phyloP scores from a whole-genome alignment of 306 rosid species.

The Dryas alaskensis region DNA sequence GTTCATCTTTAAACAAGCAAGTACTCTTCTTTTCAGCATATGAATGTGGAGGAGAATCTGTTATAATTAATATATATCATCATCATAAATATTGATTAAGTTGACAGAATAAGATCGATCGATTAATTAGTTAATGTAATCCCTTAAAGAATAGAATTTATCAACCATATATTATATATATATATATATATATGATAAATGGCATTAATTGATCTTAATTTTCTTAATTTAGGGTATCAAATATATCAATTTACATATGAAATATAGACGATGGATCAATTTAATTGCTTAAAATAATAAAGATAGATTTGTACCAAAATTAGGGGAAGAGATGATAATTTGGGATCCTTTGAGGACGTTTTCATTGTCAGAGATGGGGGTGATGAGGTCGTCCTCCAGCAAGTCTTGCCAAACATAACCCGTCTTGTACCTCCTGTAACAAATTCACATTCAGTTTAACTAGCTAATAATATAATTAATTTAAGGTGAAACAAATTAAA shows the following conservation, averaged over 20 bases:
- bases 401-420: constrained; percentile 94
- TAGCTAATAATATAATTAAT: background rate
- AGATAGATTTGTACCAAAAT: constrained; percentile 27
- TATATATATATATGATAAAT: too few species aligned
- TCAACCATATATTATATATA: too few species aligned
- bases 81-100: background rate
- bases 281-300: background rate
- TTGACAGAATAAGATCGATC: background rate
- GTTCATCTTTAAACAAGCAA: constrained; percentile 7
- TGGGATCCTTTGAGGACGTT: constrained; percentile 86
- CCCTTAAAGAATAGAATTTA: too few species aligned
- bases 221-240: too few species aligned
- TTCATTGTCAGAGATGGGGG: constrained; percentile 88
- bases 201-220: too few species aligned
- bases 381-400: constrained; percentile 75
- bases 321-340: constrained; percentile 41
- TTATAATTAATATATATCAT: background rate
- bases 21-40: constrained; percentile 28
- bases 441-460: constrained; percentile 14
- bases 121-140: too few species aligned
- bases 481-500: background rate
- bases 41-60: constrained; percentile 11
- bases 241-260: too few species aligned
- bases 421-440: constrained; percentile 74
- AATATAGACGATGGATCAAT: background rate